Evolutionary conservation across 805 yeast genomes (phyloP).

Genomic region (Wickerhamiella kurtzmanii): DNA sequence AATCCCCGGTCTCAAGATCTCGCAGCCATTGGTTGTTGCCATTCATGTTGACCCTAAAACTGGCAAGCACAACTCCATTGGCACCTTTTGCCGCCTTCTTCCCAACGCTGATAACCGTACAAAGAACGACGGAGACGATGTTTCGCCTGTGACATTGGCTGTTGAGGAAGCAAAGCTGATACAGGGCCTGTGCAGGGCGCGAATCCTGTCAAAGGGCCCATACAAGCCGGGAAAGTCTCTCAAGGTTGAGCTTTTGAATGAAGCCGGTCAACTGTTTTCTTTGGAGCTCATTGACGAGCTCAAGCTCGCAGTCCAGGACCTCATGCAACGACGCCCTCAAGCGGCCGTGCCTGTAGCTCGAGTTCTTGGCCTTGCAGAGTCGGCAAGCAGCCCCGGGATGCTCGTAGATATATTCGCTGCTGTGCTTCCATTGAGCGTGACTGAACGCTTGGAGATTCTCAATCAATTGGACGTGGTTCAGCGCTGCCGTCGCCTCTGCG

Average conservation of each 20-base stretch:
- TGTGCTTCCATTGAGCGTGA: conserved; percentile 24
- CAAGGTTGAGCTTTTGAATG: conserved; percentile 3
- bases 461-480: conserved; percentile 18
- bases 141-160: not conserved
- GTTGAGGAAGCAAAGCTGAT: conserved; percentile 1
- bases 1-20: not conserved
- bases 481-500: conserved; percentile 17
- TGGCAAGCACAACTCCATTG: conserved; percentile 8
- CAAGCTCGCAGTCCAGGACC: conserved; percentile 8
- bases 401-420: conserved; percentile 27
- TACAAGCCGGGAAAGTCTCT: not conserved
- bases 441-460: conserved; percentile 22
- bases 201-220: conserved; percentile 1
- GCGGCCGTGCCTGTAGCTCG: conserved; percentile 12
- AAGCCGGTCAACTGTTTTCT: conserved; percentile 1
- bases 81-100: conserved; percentile 17
- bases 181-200: conserved; percentile 14
- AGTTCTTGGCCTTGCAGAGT: conserved; percentile 14
- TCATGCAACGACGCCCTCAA: conserved; percentile 9
- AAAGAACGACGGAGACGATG: not conserved
- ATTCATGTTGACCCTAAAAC: not conserved
- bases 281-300: conserved; percentile 9
- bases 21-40: not conserved
- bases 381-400: conserved; percentile 19
- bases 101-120: not conserved